Base-by-base conservation (phyloP, 352 stramenopile genomes). In the Phytophthora europaea region DNA sequence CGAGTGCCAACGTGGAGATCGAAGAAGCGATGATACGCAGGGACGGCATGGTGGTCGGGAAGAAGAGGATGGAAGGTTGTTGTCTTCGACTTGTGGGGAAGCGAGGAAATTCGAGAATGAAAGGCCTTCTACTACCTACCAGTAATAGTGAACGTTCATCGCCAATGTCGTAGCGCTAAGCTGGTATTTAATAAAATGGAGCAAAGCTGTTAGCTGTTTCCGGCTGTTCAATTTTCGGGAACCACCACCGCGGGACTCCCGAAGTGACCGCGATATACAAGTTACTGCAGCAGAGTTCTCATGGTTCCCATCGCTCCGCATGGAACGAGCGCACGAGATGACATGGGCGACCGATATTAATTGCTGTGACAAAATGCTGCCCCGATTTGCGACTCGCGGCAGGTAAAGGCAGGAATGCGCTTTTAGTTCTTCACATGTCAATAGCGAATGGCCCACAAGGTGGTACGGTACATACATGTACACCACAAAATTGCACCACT, bases 91-190 rank as follows among this genome's bases (percentile, higher is more conserved):
- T 66, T 72, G 65, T 28, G 51, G 43, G 12, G n/a, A 23, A 50
- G 45, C 47, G 47, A 67, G 18, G 33, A 55, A 66, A 48, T 71
- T 66, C n/a, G 45, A 9, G 36, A 66, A 65, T 71, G 64, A 66
- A 52, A 15, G 38, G 8, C n/a, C 2, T 31, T 51, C 43, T 51
- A 51, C 43, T 15, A 43, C 3, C 6, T 8, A 43, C 26, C 28
- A n/a, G n/a, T 31, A 16, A 4, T 7, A n/a, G 18, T 6, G 20
- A 52, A 52, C 45, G 45, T 52, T 20, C 18, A 7, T 26, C 45
- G 2, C 43, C 13, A 51, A 51, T 10, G 16, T 23, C 16, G 8
- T 20, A 15, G 28, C 28, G 28, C 4, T 31, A 31, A 31, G 28
- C 28, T 31, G 28, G 28, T 31, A 16, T 16, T 40, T 47, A 18